Evolutionary conservation across 1,284 basidiomycete species (phyloP), one percentile per base, ranked within the genome.

Genomic region (Apiotrichum gamsii): DNA sequence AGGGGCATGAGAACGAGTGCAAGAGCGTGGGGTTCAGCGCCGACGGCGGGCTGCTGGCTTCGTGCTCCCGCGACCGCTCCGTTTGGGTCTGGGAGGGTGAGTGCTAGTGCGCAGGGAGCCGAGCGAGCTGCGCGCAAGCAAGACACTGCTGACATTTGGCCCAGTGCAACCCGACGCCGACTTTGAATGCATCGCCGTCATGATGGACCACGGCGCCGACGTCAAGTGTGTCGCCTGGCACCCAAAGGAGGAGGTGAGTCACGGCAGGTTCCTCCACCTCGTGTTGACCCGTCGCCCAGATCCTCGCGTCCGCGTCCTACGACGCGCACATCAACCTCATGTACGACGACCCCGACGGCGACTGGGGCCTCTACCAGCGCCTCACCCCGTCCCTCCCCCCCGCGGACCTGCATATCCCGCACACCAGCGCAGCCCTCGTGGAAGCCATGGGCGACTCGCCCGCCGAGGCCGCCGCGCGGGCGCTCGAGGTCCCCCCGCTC

Each of bases 51-150:
- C 72, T 96, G 21, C 76, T 99, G 15, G 94, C 94, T 6, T 91
- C 85, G 59, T 96, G 93, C 66, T 87, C 87, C 60, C 78, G 95
- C 50, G 95, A 98, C 74, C 96, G 97, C 74, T 90, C 87, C 14
- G 93, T 98, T 1, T 98, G 95, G 95, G 81, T 98, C 39, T 99
- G 95, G 94, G 95, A 97, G 78, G 87, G 90, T 85, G 66, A 65
- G 76, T 67, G 3, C 29, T 4, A 23, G 30, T 43, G 34, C 29
- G n/a, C n/a, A n/a, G n/a, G n/a, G 11, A 28, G 25, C 25, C 25
- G 11, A 28, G 8, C 8, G 5, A 24, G 37, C 10, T 15, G 18
- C 14, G 8, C 15, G 21, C 18, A 28, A 1, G 15, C 36, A 8
- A 28, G 25, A 18, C 18, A 4, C 16, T 13, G 37, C 49, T 55